Percentiles rank a stretch among this genome's conserved stretches.
phyloP scores from a whole-genome alignment of 805 yeast genomes.

The Myxozyma geophila region DNA sequence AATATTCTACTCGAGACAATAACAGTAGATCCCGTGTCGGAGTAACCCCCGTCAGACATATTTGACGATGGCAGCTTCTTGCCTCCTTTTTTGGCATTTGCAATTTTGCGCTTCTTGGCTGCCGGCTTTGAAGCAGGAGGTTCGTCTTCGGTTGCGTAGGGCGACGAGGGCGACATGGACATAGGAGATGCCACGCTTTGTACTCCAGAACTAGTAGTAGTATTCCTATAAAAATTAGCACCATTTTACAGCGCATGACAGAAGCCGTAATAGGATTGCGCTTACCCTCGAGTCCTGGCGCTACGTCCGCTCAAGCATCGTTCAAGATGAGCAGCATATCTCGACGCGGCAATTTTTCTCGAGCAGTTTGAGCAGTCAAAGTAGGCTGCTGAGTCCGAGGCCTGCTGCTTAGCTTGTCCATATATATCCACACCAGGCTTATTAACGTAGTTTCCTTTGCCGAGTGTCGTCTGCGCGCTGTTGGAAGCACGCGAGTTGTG shows the following conservation, averaged over 20 bases:
- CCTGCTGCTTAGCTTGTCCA: conserved; percentile 52
- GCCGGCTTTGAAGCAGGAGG: conserved; percentile 20
- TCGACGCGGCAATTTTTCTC: conserved; percentile 83
- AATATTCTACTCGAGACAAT: neutral
- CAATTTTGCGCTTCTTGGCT: conserved; percentile 21
- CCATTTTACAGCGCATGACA: neutral
- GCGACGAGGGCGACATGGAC: conserved; percentile 36
- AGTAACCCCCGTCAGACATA: conserved; percentile 8
- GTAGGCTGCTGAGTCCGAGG: conserved; percentile 52
- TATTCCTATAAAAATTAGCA: conserved; percentile 13
- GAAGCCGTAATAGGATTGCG: neutral
- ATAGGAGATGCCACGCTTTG: conserved; percentile 29
- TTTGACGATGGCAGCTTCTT: neutral
- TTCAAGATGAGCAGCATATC: conserved; percentile 92
- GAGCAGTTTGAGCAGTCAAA: conserved; percentile 81
- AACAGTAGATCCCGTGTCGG: conserved; percentile 10
- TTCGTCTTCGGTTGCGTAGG: conserved; percentile 36
- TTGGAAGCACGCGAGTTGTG: conserved; percentile 27
- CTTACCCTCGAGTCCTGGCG: conserved; percentile 29
- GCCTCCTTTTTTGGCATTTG: conserved; percentile 17
- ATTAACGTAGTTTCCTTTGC: conserved; percentile 28
- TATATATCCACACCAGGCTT: conserved; percentile 49
- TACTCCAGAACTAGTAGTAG: conserved; percentile 17
- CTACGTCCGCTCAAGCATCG: conserved; percentile 79
- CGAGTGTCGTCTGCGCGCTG: conserved; percentile 7